Base-by-base conservation (phyloP, 345 rosid species). In the Carallia brachiata region DNA sequence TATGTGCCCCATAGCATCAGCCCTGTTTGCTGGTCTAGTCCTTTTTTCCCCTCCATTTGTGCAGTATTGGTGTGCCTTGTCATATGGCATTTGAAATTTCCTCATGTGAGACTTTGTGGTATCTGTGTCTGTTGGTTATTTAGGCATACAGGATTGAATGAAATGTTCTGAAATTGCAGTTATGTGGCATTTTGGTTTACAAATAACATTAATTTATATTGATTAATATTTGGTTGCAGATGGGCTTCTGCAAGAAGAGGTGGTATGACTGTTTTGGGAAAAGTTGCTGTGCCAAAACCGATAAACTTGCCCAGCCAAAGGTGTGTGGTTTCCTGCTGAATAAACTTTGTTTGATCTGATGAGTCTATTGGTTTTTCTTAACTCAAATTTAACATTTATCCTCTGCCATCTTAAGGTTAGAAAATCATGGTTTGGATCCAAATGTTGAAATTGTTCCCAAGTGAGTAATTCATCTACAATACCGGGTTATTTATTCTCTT, bases 371-470 rank as follows among this genome's bases (percentile, higher is more conserved):
- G 12, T 32, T 62, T 19, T 6, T 17, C 9, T 32, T 9, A 48
- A 32, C 16, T 39, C 15, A 13, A 69, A 56, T 37, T 68, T 68
- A 47, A 37, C 34, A 15, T 65, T 58, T 71, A 32, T 53, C 40
- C 28, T 69, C 63, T 65, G 67, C 37, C 82, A 59, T 75, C 83
- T 81, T 44, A 84, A 96, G 99, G 96, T 82, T 90, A 73, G 99
- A 96, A 86, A 96, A 92, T 78, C 97, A 88, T 71, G 99, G 98
- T 40, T 84, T 90, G 84, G 95, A 96, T 74, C 99, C 96, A 9
- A 87, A 82, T 81, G 98, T 96, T 70, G 99, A 96, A 83, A 90
- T 96, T 74, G 99, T 96, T 66, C 99, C 99, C 81, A 96, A 90
- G 99, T 96, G 82, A 93, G 96, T 81, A 58, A 57, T 64, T 65